phyloP scores from a whole-genome alignment of 1,139 yeast genomes.

The Yamadazyma trypodendri region DNA sequence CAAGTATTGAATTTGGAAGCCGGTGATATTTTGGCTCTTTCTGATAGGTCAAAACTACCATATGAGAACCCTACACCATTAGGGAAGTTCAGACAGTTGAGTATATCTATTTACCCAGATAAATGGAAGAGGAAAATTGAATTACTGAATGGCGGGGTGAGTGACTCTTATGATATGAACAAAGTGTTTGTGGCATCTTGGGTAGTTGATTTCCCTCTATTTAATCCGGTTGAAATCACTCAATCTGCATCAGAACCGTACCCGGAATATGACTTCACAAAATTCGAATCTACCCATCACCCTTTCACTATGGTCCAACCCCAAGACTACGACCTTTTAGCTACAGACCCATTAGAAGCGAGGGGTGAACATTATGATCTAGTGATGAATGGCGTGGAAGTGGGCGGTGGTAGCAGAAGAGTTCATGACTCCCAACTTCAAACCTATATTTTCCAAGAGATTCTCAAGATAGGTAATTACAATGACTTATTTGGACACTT shows the following conservation, averaged over 20 bases:
- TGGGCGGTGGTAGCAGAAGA: slow-evolving; percentile 98
- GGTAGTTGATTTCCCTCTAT: slow-evolving; percentile 90
- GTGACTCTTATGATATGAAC: slow-evolving; percentile 18
- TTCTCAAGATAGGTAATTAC: slow-evolving; percentile 56
- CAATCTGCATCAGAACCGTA: slow-evolving; percentile 32
- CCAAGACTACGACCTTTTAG: slow-evolving; percentile 61
- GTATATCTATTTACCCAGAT: slow-evolving; percentile 53
- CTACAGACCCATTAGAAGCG: slow-evolving; percentile 57
- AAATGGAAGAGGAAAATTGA: slow-evolving; percentile 48
- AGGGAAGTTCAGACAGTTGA: slow-evolving; percentile 79
- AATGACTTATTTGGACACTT: slow-evolving; percentile 81
- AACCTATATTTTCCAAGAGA: slow-evolving; percentile 58
- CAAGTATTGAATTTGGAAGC: slow-evolving; percentile 40
- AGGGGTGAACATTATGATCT: slow-evolving; percentile 94
- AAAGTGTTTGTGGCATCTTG: slow-evolving; percentile 67
- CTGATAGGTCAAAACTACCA: slow-evolving; percentile 62
- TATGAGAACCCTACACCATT: slow-evolving; percentile 96
- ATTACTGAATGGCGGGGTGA: slow-evolving; percentile 16
- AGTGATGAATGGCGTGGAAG: slow-evolving; percentile 90
- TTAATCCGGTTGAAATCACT: slow-evolving; percentile 62
- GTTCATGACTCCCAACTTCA: slow-evolving; percentile 84
- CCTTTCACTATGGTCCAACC: slow-evolving; percentile 91
- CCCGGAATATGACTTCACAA: slow-evolving; percentile 56
- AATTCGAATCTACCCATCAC: slow-evolving; percentile 79
- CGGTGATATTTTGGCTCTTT: slow-evolving; percentile 77